Conservation (phyloP, 31 red algal species). For the Odonthalia washingtoniensis region DNA sequence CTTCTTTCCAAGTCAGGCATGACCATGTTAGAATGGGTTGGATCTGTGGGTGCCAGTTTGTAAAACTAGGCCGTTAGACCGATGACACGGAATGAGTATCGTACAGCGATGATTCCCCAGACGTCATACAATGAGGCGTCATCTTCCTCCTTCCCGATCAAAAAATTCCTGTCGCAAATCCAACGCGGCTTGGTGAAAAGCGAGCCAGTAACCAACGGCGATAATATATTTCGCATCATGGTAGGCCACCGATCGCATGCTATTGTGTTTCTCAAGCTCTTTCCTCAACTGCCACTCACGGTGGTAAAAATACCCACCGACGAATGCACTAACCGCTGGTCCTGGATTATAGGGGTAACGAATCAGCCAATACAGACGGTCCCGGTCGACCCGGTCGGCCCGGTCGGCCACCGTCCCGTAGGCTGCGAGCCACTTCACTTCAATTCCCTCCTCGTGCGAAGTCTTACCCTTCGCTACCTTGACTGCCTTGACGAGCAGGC, state of each 20-base stretch:
- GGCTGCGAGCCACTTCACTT: background rate
- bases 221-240: constrained; percentile 64
- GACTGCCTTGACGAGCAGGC: background rate
- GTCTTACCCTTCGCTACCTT: background rate
- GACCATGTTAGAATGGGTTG: background rate
- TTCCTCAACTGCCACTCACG: constrained; percentile 29
- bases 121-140: background rate
- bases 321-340: too few relatives aligned
- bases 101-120: background rate
- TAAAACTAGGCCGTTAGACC: constrained; percentile 8
- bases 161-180: constrained; percentile 15
- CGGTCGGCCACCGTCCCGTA: constrained; percentile 5
- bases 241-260: constrained; percentile 10
- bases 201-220: constrained; percentile 49
- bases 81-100: background rate
- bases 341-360: constrained; percentile 45
- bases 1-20: background rate
- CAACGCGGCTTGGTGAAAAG: constrained; percentile 48
- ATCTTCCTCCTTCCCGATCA: background rate
- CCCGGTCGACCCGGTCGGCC: constrained; percentile 29
- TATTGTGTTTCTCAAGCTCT: constrained; percentile 1
- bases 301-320: constrained; percentile 52
- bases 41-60: constrained; percentile 16
- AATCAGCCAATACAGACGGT: constrained; percentile 19
- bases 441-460: constrained; percentile 31